Conservation (phyloP, 352 stramenopile species). For the Halophytophthora polymorphica region DNA sequence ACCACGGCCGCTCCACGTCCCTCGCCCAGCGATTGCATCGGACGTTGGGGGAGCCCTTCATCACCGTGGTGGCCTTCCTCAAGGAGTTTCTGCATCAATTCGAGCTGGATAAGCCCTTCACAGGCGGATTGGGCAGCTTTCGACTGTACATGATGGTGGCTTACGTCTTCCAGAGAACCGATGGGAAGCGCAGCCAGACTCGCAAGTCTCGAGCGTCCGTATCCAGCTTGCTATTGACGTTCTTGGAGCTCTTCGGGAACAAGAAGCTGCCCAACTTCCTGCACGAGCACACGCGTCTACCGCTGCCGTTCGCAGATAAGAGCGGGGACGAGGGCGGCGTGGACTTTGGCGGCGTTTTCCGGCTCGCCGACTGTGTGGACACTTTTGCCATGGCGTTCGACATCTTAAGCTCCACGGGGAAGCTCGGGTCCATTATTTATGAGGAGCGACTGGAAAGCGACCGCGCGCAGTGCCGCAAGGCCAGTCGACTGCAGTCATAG, state of each 20-base stretch:
- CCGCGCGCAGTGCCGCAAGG: constrained; percentile 30
- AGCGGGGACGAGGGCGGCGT: constrained; percentile 33
- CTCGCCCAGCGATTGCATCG: constrained; percentile 48
- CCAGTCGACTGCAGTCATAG: constrained; percentile 7
- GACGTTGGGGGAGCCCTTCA: constrained; percentile 44
- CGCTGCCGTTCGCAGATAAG: constrained; percentile 33
- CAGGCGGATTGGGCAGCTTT: constrained; percentile 72
- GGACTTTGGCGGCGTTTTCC: constrained; percentile 64
- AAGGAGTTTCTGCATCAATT: constrained; percentile 82
- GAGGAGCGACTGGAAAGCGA: constrained; percentile 46
- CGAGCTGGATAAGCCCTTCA: constrained; percentile 77
- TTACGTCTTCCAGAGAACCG: constrained; percentile 42
- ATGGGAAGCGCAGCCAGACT: constrained; percentile 11
- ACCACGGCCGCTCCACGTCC: constrained; percentile 60
- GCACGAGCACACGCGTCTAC: constrained; percentile 42
- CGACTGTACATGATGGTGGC: constrained; percentile 82
- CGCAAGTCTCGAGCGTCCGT: constrained; percentile 12
- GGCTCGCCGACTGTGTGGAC: constrained; percentile 60
- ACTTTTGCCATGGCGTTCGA: constrained; percentile 68
- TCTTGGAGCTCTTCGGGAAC: constrained; percentile 73
- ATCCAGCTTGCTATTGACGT: constrained; percentile 37
- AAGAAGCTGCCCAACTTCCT: constrained; percentile 47
- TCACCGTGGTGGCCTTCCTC: constrained; percentile 54
- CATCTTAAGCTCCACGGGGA: constrained; percentile 43
- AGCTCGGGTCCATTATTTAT: constrained; percentile 61